These are phyloP conservation scores for Aspergillus sparsus DNA, from an alignment of 495 filamentous ascomycete genomes.

Conservation along the genomic window DNA sequence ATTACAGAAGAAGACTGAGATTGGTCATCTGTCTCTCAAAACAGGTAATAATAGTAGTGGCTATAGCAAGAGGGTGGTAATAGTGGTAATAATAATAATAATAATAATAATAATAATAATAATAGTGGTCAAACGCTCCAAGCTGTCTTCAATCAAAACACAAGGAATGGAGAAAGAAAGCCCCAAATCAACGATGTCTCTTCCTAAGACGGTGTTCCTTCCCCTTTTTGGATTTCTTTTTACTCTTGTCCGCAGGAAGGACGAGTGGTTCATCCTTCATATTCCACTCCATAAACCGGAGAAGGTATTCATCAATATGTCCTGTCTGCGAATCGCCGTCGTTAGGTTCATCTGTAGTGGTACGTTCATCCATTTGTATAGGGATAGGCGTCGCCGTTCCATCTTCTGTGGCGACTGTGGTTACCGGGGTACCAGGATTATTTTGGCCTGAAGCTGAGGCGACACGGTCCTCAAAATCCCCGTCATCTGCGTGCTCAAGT, in stretches of 20 bases:
- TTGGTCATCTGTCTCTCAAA: constrained; percentile 3
- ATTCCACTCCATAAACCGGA: constrained; percentile 73
- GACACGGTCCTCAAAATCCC: constrained; percentile 79
- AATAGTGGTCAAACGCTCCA: not conserved
- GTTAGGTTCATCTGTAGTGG: constrained; percentile 34
- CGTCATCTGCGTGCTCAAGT: constrained; percentile 79
- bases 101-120: not conserved
- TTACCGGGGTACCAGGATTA: constrained; percentile 31
- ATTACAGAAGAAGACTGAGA: constrained; percentile 4
- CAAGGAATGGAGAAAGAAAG: not conserved
- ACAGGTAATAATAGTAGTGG: not conserved
- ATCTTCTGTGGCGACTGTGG: constrained; percentile 25
- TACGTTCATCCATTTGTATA: constrained; percentile 14
- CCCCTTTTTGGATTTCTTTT: constrained; percentile 73
- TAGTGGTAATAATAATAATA: not conserved
- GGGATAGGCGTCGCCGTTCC: constrained; percentile 22
- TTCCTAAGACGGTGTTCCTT: constrained; percentile 61
- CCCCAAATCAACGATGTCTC: constrained; percentile 34
- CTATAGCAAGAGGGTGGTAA: not conserved
- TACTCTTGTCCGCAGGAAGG: constrained; percentile 77
- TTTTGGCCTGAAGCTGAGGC: constrained; percentile 31
- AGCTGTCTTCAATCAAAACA: no score
- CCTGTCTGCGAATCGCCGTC: constrained; percentile 44
- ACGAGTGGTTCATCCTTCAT: constrained; percentile 77
- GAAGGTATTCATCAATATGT: constrained; percentile 83